Conservation (phyloP, 1,284 basidiomycete species). For the Gastroboletus turbinatus region DNA sequence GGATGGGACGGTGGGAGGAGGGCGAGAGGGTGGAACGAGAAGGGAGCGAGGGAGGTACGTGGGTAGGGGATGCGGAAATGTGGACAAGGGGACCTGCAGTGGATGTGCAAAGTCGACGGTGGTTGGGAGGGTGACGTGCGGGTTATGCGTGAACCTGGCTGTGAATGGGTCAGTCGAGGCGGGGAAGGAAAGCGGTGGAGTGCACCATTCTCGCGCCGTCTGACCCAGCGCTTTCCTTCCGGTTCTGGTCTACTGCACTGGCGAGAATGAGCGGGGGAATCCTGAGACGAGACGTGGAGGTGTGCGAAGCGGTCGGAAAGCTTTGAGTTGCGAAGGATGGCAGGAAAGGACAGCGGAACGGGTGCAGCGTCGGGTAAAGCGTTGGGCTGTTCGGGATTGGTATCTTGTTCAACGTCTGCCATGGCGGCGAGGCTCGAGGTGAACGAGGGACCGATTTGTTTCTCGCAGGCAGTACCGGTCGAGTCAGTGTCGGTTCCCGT, state of each 20-base stretch:
- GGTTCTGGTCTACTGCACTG: conserved; percentile 46
- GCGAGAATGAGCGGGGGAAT: background rate
- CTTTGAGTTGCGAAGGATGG: conserved; percentile 59
- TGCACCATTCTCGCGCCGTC: conserved; percentile 75
- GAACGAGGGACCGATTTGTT: background rate
- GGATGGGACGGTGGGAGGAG: conserved; percentile 44
- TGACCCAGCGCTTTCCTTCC: conserved; percentile 73
- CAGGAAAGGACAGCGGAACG: conserved; percentile 67
- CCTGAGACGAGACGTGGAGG: conserved; percentile 32
- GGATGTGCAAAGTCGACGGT: conserved; percentile 52
- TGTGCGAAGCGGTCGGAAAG: conserved; percentile 54
- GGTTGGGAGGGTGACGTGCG: conserved; percentile 62
- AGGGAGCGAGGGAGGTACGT: conserved; percentile 61
- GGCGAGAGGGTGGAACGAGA: conserved; percentile 45
- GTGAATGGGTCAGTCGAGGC: conserved; percentile 7
- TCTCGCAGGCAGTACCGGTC: background rate
- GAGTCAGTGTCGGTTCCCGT: background rate
- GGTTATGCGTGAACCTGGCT: conserved; percentile 72
- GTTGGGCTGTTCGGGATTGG: background rate
- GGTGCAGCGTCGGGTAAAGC: conserved; percentile 27
- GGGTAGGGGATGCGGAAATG: conserved; percentile 76
- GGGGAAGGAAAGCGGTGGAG: conserved; percentile 1
- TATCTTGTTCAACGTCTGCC: conserved; percentile 1
- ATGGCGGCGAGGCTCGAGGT: conserved; percentile 4
- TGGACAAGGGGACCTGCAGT: conserved; percentile 46